Conservation (phyloP, 306 rosid species). For the Casuarina glauca region DNA sequence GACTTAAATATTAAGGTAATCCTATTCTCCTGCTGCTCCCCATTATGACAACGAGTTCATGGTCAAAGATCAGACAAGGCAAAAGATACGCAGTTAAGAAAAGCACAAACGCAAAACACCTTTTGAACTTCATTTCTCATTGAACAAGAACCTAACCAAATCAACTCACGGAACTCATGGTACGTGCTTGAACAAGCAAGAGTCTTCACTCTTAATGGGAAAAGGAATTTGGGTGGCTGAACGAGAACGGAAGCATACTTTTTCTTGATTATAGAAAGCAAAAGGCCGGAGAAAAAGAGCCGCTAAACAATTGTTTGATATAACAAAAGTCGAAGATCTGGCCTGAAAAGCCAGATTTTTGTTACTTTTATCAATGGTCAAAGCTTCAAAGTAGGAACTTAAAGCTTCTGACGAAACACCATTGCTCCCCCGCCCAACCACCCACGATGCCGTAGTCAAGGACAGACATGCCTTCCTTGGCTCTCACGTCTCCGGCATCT, state of each 20-base stretch:
- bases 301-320: neutral
- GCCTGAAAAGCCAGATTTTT: too few relatives aligned
- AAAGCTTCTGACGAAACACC: conserved; percentile 15
- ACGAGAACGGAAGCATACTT: too few relatives aligned
- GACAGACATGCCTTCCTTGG: neutral
- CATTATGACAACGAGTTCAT: too few relatives aligned
- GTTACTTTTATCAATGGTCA: conserved; percentile 25
- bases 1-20: too few relatives aligned
- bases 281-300: neutral
- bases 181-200: neutral
- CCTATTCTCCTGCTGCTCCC: too few relatives aligned
- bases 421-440: conserved; percentile 14
- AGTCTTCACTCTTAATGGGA: neutral
- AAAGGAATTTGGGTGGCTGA: neutral
- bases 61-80: too few relatives aligned
- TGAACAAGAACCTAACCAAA: too few relatives aligned
- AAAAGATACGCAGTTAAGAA: too few relatives aligned
- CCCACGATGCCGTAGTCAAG: conserved; percentile 26
- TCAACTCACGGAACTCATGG: too few relatives aligned
- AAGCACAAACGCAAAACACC: too few relatives aligned
- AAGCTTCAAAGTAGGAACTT: conserved; percentile 35
- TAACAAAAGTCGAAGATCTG: too few relatives aligned
- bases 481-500: neutral
- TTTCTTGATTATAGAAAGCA: neutral
- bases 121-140: too few relatives aligned